These are phyloP conservation scores for Leccinum fuscescens DNA, from an alignment of 1,284 basidiomycete genomes.

Conservation along the genomic window DNA sequence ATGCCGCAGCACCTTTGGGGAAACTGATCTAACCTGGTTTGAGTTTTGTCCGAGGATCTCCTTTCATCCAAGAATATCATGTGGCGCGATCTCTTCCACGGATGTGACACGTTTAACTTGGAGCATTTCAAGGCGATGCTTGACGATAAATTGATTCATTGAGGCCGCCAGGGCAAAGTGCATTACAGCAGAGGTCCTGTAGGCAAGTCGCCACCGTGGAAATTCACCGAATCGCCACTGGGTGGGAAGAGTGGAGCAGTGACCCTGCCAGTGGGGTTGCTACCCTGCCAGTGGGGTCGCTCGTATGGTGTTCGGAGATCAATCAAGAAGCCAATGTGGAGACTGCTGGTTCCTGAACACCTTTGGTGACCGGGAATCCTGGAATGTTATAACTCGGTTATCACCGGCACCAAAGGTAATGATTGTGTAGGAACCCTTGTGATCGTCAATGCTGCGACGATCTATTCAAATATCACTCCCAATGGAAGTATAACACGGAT, in stretches of 20 bases:
- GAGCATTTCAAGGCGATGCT: neutral
- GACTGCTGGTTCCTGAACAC: neutral
- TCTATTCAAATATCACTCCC: neutral
- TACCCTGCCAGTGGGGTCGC: neutral
- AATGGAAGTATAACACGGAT: neutral
- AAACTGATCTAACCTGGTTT: neutral
- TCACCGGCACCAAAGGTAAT: neutral
- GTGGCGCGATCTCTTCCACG: neutral
- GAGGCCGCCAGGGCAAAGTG: neutral
- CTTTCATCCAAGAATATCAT: neutral
- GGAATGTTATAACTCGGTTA: neutral
- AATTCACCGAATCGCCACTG: neutral
- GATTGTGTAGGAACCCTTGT: neutral
- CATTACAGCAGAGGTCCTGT: neutral
- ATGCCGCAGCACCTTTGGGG: neutral
- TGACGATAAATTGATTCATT: neutral
- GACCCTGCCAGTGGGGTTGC: neutral
- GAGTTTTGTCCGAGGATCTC: neutral
- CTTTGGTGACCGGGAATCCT: neutral
- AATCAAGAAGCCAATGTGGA: neutral
- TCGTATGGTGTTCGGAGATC: neutral
- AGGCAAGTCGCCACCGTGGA: neutral
- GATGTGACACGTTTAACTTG: neutral
- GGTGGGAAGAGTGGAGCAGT: neutral
- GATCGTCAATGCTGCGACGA: neutral